Evolutionary conservation across 2,329 filamentous ascomycete genomes (phyloP), one percentile per base, ranked within the genome.

Genomic region (Xylaria sp.): DNA sequence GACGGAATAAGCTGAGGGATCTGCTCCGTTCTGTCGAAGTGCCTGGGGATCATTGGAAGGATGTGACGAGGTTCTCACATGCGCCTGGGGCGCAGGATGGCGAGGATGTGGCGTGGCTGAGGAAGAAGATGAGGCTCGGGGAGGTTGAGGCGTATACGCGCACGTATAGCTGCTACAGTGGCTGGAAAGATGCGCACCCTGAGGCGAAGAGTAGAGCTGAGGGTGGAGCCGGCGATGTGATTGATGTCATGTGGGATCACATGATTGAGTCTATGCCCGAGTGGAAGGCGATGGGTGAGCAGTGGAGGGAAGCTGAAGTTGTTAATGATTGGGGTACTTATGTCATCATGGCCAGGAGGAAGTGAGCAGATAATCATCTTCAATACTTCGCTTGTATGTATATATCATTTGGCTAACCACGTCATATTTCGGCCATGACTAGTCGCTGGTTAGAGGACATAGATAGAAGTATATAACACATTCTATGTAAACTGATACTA

Each of bases 241-340:
- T 89, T n/a, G 90, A 91, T 79, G 76, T 85, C 69, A 83, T 91
- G 81, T 88, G 90, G 80, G 87, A 90, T 66, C 82, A 83, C 69
- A 87, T 91, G 75, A 77, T 87, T 4, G 81, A 82, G 63, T 82
- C 79, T n/a, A 87, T 89, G 72, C 83, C 84, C 3, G 80, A 83
- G 67, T 89, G 87, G 86, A 84, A 81, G 72, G 81, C 78, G 1
- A 73, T 79, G 66, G 85, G 84, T 0, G 81, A 84, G 50, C 74
- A 73, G 20, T 90, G 88, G 86, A 81, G 81, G 68, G 83, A 89
- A 60, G 79, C 84, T 54, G 82, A 87, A 73, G 83, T 90, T 10
- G 84, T 87, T 68, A 84, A 84, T 60, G 87, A 90, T 72, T 90
- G 89, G 89, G 89, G 88, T 0, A 89, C 85, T 68, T 86, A 84